Conservation (phyloP, 352 stramenopile species). For the Pythium volutum region DNA sequence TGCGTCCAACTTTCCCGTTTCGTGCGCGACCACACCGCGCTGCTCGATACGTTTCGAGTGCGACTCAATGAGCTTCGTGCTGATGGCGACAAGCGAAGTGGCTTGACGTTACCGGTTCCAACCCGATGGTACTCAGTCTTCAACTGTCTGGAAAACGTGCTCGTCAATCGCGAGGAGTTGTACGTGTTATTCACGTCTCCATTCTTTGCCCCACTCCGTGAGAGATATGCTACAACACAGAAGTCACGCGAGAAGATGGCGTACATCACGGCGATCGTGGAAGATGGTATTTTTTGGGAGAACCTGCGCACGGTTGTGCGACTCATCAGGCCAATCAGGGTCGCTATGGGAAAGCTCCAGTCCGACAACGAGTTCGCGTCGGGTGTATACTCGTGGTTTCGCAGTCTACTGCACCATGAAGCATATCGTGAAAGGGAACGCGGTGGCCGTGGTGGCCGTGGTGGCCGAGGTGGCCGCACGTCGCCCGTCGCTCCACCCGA, state of each 20-base stretch:
- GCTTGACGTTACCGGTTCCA: background rate
- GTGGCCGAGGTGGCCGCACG: no score
- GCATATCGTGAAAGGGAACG: no score
- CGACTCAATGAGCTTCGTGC: background rate
- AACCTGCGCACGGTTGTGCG: background rate
- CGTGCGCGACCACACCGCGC: slow-evolving; percentile 3
- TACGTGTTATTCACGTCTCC: background rate
- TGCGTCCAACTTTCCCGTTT: background rate
- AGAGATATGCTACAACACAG: background rate
- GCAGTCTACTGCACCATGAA: background rate
- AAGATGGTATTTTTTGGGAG: background rate
- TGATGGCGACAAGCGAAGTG: background rate
- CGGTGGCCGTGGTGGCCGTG: no score
- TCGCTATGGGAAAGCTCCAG: background rate
- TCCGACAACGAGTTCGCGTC: background rate
- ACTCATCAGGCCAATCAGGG: background rate
- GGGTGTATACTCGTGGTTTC: background rate
- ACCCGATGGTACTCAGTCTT: slow-evolving; percentile 11
- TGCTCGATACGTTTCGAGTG: slow-evolving; percentile 8
- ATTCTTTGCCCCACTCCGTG: background rate
- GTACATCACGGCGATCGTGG: background rate
- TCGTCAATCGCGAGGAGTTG: background rate
- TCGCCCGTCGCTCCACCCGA: no score
- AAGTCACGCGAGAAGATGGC: background rate
- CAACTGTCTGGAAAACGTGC: background rate